Evolutionary conservation across 1,139 yeast genomes (phyloP), one percentile per base, ranked within the genome.

Genomic region (Blastobotrys indianensis): DNA sequence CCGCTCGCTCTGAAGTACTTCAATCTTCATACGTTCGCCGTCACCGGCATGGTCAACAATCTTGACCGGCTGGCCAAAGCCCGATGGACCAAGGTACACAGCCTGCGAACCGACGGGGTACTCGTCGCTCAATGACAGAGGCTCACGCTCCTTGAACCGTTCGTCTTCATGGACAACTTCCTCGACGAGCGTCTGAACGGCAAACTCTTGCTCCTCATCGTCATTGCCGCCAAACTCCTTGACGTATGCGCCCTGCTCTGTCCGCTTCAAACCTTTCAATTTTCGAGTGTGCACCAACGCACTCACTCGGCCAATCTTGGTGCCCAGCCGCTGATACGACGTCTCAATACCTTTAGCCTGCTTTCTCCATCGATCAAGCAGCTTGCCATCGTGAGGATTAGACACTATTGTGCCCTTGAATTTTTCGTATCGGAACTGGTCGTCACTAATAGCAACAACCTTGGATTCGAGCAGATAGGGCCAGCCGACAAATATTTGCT

Each of bases 401-500:
- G 50, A 49, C 15, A 50, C 40, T 11, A 51, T 46, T 36, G 48
- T 51, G 13, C 57, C 62, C 50, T 68, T 71, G 32, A 65, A 60
- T 15, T 65, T 57, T 52, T 75, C 81, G 58, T 76, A 77, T 41
- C 70, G 72, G 54, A 65, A 65, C 34, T 70, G 67, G 8, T 73
- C 76, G 63, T 85, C 92, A 41, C 74, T 66, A 6, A 92, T 77
- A 35, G 77, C 75, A 12, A 80, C 72, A 37, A 92, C 79, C 58
- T 77, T 79, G 17, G 90, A 85, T 65, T 92, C 97, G 54, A 82
- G 76, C 55, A 92, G 70, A 61, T 80, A 87, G 25, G 99, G 99
- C 94, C 95, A 92, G 55, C 82, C 80, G 13, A 85, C 77, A 61
- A 81, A 88, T 7, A 85, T 83, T 45, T 78, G 66, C 50, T 77